Evolutionary conservation across 331 rosid species (phyloP).

Genomic region (Saraca asoca): DNA sequence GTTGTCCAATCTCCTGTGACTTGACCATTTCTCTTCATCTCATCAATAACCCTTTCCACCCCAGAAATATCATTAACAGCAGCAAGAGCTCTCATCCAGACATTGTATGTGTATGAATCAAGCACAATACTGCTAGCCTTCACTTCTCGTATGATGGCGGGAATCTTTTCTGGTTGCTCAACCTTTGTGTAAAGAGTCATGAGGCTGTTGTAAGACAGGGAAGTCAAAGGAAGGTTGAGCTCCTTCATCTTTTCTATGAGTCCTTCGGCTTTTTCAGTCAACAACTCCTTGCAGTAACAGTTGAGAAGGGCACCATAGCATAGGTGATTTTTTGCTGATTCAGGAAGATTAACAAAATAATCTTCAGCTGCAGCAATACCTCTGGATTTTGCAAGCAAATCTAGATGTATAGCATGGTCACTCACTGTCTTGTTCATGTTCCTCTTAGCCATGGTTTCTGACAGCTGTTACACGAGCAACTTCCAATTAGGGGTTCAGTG

Average conservation of each 20-base stretch:
- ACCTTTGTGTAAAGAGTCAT: slow-evolving; percentile 79
- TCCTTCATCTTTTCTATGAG: slow-evolving; percentile 85
- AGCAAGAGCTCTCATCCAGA: slow-evolving; percentile 93
- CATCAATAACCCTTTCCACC: slow-evolving; percentile 81
- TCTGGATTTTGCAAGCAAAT: slow-evolving; percentile 70
- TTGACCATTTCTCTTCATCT: slow-evolving; percentile 85
- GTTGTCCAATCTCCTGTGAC: slow-evolving; percentile 83
- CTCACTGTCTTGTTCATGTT: slow-evolving; percentile 78
- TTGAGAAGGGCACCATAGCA: slow-evolving; percentile 82
- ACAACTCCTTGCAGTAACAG: slow-evolving; percentile 88
- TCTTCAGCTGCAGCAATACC: slow-evolving; percentile 74
- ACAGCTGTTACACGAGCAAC: slow-evolving; percentile 52
- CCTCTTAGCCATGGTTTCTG: slow-evolving; percentile 73
- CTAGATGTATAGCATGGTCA: slow-evolving; percentile 90
- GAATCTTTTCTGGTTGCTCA: slow-evolving; percentile 63
- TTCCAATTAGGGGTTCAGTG: not conserved
- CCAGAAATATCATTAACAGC: slow-evolving; percentile 70
- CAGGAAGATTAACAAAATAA: slow-evolving; percentile 75
- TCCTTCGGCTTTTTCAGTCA: slow-evolving; percentile 80
- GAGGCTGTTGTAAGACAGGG: slow-evolving; percentile 78
- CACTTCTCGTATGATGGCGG: slow-evolving; percentile 71
- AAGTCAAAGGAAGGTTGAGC: slow-evolving; percentile 64
- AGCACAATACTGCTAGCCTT: slow-evolving; percentile 57
- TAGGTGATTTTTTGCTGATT: slow-evolving; percentile 71
- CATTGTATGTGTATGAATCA: slow-evolving; percentile 72